A percentile compares a stretch with the other conserved stretches of the same genome.
phyloP scores from a whole-genome alignment of 352 stramenopile species.

The Phytophthora foliorum region DNA sequence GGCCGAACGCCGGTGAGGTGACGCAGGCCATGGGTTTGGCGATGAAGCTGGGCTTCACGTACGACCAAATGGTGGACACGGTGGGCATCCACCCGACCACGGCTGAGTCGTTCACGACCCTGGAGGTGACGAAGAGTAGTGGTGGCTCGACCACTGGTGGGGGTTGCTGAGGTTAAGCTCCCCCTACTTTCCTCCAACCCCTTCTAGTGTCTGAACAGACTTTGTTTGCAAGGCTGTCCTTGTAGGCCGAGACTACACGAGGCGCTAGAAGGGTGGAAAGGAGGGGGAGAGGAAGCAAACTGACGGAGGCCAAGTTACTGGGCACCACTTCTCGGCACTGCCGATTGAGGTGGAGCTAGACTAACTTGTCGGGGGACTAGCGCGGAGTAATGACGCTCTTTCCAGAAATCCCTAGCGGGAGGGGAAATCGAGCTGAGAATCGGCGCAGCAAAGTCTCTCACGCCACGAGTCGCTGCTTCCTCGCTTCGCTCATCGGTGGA shows the following conservation, averaged over 20 bases:
- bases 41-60: constrained; percentile 96
- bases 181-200: constrained; percentile 56
- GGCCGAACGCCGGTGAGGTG: constrained; percentile 97
- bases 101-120: constrained; percentile 95
- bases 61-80: constrained; percentile 93
- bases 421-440: constrained; percentile 81
- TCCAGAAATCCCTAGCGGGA: constrained; percentile 75
- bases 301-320: constrained; percentile 36
- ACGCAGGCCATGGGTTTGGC: constrained; percentile 94
- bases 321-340: constrained; percentile 5
- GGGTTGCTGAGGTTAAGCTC: constrained; percentile 97
- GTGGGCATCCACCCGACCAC: constrained; percentile 98
- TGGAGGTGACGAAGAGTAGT: constrained; percentile 96
- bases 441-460: constrained; percentile 27
- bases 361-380: constrained; percentile 23
- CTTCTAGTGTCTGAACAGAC: constrained; percentile 11
- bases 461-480: constrained; percentile 38
- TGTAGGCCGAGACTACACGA: constrained; percentile 5
- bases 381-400: constrained; percentile 81
- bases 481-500: constrained; percentile 16
- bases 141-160: constrained; percentile 92
- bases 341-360: constrained; percentile 13
- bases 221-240: constrained; percentile 20
- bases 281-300: constrained; percentile 37
- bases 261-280: constrained; percentile 32